A percentile compares a stretch with the other conserved stretches of the same genome.
Evolutionary conservation across 306 rosid species (phyloP).

Genomic region (Canavalia ensiformis): DNA sequence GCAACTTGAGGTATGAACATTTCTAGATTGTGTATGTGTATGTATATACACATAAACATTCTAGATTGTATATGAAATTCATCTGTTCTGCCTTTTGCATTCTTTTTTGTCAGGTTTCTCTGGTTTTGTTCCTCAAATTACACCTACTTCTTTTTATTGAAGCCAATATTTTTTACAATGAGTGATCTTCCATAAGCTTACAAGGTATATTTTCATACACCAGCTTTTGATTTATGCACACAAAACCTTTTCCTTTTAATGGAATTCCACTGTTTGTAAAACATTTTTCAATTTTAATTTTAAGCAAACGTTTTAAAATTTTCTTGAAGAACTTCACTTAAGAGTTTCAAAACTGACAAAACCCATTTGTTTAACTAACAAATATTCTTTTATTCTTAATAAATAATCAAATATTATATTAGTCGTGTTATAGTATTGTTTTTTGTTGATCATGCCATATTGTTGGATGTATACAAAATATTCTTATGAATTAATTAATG

Average conservation of each 20-base stretch:
- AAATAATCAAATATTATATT: too few species aligned
- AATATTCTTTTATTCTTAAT: too few species aligned
- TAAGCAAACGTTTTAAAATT: not conserved
- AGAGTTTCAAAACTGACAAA: not conserved
- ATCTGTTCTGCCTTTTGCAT: not conserved
- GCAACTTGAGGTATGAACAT: conserved; percentile 28
- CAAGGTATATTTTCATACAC: not conserved
- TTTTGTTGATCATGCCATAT: too few species aligned
- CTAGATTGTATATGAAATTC: conserved; percentile 25
- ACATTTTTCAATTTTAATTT: not conserved
- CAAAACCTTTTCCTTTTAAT: not conserved
- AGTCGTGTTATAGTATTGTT: too few species aligned
- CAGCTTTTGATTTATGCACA: not conserved
- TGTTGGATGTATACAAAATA: too few species aligned
- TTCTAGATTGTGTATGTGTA: conserved; percentile 29
- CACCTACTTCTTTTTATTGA: not conserved
- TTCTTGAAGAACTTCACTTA: not conserved
- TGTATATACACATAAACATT: not conserved
- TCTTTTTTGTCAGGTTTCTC: conserved; percentile 1
- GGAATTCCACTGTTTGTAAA: not conserved
- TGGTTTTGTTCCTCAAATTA: not conserved
- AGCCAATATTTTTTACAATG: not conserved
- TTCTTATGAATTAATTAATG: too few species aligned
- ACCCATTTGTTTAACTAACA: not conserved
- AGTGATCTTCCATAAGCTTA: conserved; percentile 4